Conservation (phyloP, 495 filamentous ascomycete species). For the Zalerion maritima region DNA sequence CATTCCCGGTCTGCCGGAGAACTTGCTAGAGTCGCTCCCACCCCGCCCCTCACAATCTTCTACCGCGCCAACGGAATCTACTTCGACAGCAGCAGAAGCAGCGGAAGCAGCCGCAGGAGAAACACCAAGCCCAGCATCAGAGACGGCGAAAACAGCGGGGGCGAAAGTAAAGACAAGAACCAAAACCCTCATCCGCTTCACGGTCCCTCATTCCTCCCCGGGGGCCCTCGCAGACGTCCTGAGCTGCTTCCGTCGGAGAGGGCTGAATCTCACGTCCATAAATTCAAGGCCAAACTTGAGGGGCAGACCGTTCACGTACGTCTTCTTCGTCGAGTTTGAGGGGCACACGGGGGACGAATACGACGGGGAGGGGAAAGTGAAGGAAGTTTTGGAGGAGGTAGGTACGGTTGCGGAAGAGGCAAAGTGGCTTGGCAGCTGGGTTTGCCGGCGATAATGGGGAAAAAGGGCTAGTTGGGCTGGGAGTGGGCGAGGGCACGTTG, state of each 20-base stretch:
- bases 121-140: no score
- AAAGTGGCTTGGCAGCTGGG: slow-evolving; percentile 43
- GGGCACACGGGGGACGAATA: slow-evolving; percentile 32
- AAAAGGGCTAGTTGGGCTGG: no score
- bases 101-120: no score
- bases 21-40: not conserved
- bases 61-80: not conserved
- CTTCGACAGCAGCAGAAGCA: not conserved
- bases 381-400: slow-evolving; percentile 29
- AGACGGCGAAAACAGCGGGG: slow-evolving; percentile 10
- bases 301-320: slow-evolving; percentile 73
- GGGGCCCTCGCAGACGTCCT: slow-evolving; percentile 74
- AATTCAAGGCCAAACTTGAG: slow-evolving; percentile 67
- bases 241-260: slow-evolving; percentile 53
- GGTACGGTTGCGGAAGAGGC: slow-evolving; percentile 26
- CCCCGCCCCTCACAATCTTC: not conserved
- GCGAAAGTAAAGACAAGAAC: slow-evolving; percentile 16
- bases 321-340: slow-evolving; percentile 88
- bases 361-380: slow-evolving; percentile 37
- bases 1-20: slow-evolving; percentile 1
- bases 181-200: slow-evolving; percentile 74
- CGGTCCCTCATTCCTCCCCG: slow-evolving; percentile 56
- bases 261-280: slow-evolving; percentile 80
- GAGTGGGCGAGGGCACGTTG: no score
- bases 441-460: no score